phyloP scores from a whole-genome alignment of 352 stramenopile genomes.

The Globisporangium spinosum region DNA sequence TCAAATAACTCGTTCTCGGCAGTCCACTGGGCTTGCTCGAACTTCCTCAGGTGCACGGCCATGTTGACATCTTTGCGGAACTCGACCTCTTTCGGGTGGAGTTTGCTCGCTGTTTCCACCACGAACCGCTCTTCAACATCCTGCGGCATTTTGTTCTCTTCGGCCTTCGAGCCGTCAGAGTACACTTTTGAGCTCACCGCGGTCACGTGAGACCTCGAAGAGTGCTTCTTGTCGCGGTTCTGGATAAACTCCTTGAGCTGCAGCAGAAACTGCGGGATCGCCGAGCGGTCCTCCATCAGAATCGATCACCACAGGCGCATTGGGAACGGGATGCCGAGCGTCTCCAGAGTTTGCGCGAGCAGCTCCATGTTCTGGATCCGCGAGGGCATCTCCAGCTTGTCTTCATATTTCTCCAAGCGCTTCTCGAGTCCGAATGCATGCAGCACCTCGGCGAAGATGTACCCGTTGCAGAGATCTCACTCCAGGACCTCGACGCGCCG shows the following conservation, averaged over 20 bases:
- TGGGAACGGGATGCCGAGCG: conserved; percentile 36
- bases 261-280: conserved; percentile 53
- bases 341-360: conserved; percentile 35
- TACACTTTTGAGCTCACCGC: conserved; percentile 13
- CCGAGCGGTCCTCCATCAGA: conserved; percentile 61
- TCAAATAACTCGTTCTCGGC: conserved; percentile 41
- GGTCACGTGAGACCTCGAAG: conserved; percentile 6
- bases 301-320: conserved; percentile 43
- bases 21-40: conserved; percentile 54
- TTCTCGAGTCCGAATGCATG: conserved; percentile 44
- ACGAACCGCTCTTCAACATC: conserved; percentile 63
- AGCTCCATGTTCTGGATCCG: conserved; percentile 67
- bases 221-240: conserved; percentile 19
- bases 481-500: conserved; percentile 49
- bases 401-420: conserved; percentile 44
- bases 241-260: conserved; percentile 56
- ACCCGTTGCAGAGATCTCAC: conserved; percentile 64
- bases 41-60: conserved; percentile 58
- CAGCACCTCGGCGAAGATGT: conserved; percentile 60
- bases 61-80: conserved; percentile 73
- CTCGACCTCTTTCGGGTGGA: conserved; percentile 38
- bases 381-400: conserved; percentile 26
- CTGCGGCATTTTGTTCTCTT: conserved; percentile 9
- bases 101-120: conserved; percentile 31
- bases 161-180: neutral